Evolutionary conservation across 1,284 basidiomycete genomes (phyloP).

Genomic region (Puccinia horiana): DNA sequence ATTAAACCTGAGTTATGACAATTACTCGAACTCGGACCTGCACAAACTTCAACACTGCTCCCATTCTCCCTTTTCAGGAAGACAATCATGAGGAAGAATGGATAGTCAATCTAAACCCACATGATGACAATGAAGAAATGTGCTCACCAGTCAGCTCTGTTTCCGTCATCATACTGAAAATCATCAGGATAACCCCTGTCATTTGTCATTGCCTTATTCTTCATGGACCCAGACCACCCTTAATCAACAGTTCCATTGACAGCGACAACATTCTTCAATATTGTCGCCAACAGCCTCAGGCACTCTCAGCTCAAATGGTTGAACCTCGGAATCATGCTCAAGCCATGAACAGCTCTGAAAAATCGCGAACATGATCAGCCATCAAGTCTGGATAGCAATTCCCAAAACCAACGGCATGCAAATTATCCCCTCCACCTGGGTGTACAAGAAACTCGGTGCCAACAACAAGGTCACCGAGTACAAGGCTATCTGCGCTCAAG

Average conservation of each 20-base stretch:
- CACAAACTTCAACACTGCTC: not conserved
- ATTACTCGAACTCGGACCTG: not conserved
- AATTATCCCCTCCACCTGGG: not conserved
- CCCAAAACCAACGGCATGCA: not conserved
- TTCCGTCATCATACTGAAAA: no score
- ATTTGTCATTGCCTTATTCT: no score
- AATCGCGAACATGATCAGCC: not conserved
- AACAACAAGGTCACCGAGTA: not conserved
- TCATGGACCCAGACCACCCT: no score
- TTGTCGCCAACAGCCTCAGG: not conserved
- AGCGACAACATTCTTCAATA: not conserved
- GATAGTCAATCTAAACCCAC: no score
- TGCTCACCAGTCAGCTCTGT: no score
- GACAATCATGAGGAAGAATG: no score
- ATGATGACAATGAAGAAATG: no score
- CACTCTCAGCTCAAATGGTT: not conserved
- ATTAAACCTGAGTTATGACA: not conserved
- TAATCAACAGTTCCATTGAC: not conserved
- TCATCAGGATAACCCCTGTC: no score
- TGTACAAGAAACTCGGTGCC: not conserved
- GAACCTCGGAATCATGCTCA: not conserved
- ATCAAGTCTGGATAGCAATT: not conserved
- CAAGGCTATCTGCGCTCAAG: slow-evolving; percentile 9
- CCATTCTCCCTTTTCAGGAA: no score
- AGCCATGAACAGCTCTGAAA: not conserved